phyloP scores from a whole-genome alignment of 495 filamentous ascomycete genomes.

The Pyronema omphalodes region DNA sequence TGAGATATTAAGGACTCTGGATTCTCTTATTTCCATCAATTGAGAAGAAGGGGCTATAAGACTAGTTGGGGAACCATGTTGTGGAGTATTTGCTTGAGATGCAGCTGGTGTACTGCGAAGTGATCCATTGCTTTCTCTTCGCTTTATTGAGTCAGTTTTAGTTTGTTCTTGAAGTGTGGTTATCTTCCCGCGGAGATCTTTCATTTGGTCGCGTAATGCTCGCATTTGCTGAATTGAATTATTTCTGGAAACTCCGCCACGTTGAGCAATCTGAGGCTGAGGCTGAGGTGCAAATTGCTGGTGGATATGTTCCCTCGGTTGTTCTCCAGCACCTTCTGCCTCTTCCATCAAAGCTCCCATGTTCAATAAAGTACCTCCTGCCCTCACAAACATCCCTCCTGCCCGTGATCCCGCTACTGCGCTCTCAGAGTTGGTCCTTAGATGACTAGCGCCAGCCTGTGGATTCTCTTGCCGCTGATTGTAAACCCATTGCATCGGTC shows the following conservation, averaged over 20 bases:
- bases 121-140: constrained; percentile 59
- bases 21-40: constrained; percentile 1
- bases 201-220: constrained; percentile 79
- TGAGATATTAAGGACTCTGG: not conserved
- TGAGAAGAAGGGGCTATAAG: not conserved
- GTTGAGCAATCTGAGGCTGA: not conserved
- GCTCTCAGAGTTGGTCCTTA: constrained; percentile 21
- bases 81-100: constrained; percentile 6
- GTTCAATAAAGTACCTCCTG: constrained; percentile 15
- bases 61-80: not conserved
- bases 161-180: constrained; percentile 68
- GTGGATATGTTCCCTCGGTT: not conserved
- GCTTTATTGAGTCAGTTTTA: constrained; percentile 61
- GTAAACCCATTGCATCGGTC: constrained; percentile 7
- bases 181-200: constrained; percentile 79
- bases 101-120: constrained; percentile 25
- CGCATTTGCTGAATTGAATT: constrained; percentile 43
- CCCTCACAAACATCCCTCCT: constrained; percentile 4
- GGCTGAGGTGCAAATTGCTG: too few species aligned
- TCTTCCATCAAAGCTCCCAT: constrained; percentile 18
- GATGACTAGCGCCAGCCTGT: constrained; percentile 5
- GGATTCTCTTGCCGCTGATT: constrained; percentile 10
- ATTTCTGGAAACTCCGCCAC: not conserved
- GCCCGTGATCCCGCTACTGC: constrained; percentile 3
- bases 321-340: constrained; percentile 3